Evolutionary conservation across 495 filamentous ascomycete species (phyloP).

Genomic region (Lasiosphaeriaceae sp.): DNA sequence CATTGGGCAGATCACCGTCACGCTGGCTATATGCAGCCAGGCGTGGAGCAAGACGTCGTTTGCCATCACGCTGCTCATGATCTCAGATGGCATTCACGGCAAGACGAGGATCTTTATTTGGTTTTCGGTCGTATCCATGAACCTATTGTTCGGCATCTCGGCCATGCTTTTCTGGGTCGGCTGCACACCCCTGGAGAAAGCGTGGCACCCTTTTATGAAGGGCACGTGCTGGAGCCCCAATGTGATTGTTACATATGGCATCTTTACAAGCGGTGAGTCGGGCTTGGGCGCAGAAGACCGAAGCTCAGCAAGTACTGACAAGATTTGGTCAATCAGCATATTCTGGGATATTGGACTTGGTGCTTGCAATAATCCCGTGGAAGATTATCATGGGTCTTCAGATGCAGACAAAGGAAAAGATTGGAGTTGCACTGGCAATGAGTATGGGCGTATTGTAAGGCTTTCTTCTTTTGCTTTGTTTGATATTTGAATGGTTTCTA

Average conservation of each 20-base stretch:
- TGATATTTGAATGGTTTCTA: not conserved
- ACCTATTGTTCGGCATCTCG: constrained; percentile 33
- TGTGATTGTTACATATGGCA: constrained; percentile 17
- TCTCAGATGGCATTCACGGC: constrained; percentile 22
- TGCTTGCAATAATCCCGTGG: constrained; percentile 30
- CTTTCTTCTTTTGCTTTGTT: not conserved
- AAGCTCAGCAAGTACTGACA: no score
- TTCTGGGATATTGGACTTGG: constrained; percentile 24
- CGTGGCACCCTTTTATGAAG: constrained; percentile 25
- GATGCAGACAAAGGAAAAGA: constrained; percentile 31
- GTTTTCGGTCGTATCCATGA: constrained; percentile 34
- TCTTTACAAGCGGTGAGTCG: constrained; percentile 23
- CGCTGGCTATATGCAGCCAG: constrained; percentile 22
- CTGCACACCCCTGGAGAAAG: constrained; percentile 34
- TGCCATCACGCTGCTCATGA: constrained; percentile 23
- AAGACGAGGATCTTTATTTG: constrained; percentile 19
- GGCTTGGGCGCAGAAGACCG: not conserved
- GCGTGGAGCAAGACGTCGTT: constrained; percentile 34
- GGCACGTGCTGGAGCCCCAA: constrained; percentile 33
- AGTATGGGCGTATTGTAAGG: constrained; percentile 29
- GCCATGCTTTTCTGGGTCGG: constrained; percentile 38
- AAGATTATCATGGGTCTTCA: constrained; percentile 27
- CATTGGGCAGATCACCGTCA: constrained; percentile 20
- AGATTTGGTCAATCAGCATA: constrained; percentile 18
- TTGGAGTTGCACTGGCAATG: constrained; percentile 37